Evolutionary conservation across 495 filamentous ascomycete species (phyloP).

Genomic region (Podospora comata): DNA sequence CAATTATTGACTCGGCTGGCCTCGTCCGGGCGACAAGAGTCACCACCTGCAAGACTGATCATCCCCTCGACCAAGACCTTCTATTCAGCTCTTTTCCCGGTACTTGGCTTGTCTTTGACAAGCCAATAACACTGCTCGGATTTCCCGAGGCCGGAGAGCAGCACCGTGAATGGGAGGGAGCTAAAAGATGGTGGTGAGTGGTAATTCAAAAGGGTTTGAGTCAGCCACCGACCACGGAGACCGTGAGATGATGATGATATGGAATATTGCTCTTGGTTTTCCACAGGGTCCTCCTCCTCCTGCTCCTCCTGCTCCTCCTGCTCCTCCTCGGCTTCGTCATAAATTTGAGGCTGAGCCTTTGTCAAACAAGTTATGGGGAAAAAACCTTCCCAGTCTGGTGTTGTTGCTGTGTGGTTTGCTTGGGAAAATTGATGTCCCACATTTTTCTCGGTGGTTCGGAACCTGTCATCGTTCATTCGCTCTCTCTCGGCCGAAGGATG

Average conservation of each 20-base stretch:
- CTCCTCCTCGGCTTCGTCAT: neutral
- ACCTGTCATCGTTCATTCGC: neutral
- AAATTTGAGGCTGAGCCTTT: neutral
- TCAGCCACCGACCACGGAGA: conserved; percentile 2
- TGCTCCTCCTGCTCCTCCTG: too few species aligned
- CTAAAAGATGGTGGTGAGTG: neutral
- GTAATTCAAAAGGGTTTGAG: neutral
- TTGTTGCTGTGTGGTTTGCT: neutral
- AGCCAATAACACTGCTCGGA: neutral
- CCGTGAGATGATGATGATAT: neutral
- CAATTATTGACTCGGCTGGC: neutral
- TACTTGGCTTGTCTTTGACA: neutral
- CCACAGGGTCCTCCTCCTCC: neutral
- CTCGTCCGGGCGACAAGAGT: neutral
- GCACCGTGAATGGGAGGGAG: neutral
- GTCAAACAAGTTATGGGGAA: neutral
- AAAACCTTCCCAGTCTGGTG: neutral
- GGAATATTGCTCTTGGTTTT: neutral
- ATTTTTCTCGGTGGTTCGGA: neutral
- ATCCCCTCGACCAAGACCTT: neutral
- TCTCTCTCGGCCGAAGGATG: neutral
- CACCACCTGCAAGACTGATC: neutral
- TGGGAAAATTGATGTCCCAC: neutral
- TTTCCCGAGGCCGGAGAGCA: conserved; percentile 1
- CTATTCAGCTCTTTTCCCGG: neutral